Base-by-base conservation (phyloP, 202 grass and related monocot species). In the Hordeum pubiflorum region DNA sequence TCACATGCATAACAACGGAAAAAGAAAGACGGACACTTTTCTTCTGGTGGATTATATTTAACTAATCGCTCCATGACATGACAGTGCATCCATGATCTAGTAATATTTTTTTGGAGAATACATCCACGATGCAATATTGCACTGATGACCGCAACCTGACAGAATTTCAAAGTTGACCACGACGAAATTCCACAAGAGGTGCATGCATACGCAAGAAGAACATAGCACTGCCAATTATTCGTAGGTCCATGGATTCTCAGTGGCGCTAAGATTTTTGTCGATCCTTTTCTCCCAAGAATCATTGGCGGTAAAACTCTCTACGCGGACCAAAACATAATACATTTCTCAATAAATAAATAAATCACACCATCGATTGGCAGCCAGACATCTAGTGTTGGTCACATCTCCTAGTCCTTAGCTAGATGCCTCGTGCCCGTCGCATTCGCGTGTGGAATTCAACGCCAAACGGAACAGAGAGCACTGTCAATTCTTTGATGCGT, bases 141-240 rank as follows among this genome's bases (percentile, higher is more conserved):
- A 74, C 68, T 33, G 57, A 17, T 63, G 10, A 34, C 48, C 14
- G 54, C 62, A 76, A 44, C 20, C 3, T 24, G 37, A 67, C 22
- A 79, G 29, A 39, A 76, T 81, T 41, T 26, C 20, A 12, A 59
- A 78, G 38, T 36, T 81, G 26, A 17, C 24, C 34, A 23, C 64
- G 58, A 0, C 12, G 44, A 77, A 58, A 63, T 72, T 69, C 75
- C 75, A 14, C 58, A 8, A 24, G 66, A 57, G 12, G 66, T 11
- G 34, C 63, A 27, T 64, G 33, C 41, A 11, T 63, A 83, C 11
- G 52, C 24, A 44, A 76, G 21, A 77, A 85, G 21, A 77, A 85
- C 71, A 76, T 54, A 77, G 10, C 14, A 21, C 14, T 4, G 72
- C 56, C 36, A 65, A 81, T 64, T 77, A 81, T 88, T 84, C 54